Evolutionary conservation across 1,284 basidiomycete genomes (phyloP).

Genomic region (Meripilus lineatus): DNA sequence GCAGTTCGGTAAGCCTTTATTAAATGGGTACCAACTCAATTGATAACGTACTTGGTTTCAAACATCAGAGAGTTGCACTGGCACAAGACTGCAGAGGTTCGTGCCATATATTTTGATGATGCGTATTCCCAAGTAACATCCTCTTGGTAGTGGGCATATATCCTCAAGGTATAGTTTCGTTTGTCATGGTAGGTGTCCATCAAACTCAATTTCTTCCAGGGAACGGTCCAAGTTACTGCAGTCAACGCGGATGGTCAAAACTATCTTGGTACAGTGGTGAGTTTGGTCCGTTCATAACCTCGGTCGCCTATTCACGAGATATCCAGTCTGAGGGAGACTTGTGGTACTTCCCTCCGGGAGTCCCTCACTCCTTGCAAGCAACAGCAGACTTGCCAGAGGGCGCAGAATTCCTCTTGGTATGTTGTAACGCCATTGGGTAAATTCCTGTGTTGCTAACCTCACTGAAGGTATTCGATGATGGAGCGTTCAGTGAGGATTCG

Average conservation of each 20-base stretch:
- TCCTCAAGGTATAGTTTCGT: slow-evolving; percentile 38
- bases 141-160: slow-evolving; percentile 51
- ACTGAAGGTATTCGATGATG: slow-evolving; percentile 52
- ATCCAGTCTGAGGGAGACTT: slow-evolving; percentile 29
- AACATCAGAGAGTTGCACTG: slow-evolving; percentile 60
- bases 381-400: slow-evolving; percentile 49
- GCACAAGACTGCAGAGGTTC: slow-evolving; percentile 60
- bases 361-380: slow-evolving; percentile 50
- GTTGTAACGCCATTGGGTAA: slow-evolving; percentile 13
- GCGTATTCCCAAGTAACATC: slow-evolving; percentile 4
- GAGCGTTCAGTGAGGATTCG: slow-evolving; percentile 56
- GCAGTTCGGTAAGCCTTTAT: slow-evolving; percentile 45
- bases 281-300: background rate
- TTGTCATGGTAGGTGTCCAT: background rate
- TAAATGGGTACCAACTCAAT: background rate
- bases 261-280: slow-evolving; percentile 43
- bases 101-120: too few species aligned
- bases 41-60: background rate
- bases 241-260: slow-evolving; percentile 57
- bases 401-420: slow-evolving; percentile 62
- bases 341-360: slow-evolving; percentile 66
- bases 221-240: slow-evolving; percentile 52
- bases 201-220: slow-evolving; percentile 4
- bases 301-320: background rate
- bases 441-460: background rate